Conservation (phyloP, 169 alveolate species). For the Eimeria falciformis region DNA sequence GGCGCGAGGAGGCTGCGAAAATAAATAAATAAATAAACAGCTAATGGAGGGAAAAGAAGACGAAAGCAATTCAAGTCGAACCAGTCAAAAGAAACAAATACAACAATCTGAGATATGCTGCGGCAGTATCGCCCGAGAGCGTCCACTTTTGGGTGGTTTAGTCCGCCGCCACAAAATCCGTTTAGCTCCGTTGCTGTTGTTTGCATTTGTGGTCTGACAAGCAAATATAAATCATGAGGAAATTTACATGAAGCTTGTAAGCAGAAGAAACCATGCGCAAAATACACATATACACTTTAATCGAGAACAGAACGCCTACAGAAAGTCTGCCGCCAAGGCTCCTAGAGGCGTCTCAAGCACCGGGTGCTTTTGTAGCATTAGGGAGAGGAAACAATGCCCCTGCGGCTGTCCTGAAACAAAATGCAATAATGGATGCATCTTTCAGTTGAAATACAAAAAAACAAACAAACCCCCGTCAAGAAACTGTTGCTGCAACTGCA, state of each 20-base stretch:
- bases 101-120: too few species aligned
- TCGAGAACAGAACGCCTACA: too few species aligned
- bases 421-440: too few species aligned
- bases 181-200: background rate
- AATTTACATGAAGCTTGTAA: background rate
- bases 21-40: background rate
- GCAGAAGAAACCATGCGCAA: background rate
- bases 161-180: too few species aligned
- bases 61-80: too few species aligned
- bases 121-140: background rate
- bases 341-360: background rate
- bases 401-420: background rate
- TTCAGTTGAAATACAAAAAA: background rate
- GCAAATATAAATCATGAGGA: too few species aligned
- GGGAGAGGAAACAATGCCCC: background rate
- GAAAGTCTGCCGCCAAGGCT: background rate
- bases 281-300: too few species aligned
- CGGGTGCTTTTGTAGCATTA: background rate
- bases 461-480: background rate
- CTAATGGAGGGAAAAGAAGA: background rate
- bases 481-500: background rate
- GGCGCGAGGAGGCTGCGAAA: background rate
- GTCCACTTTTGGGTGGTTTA: background rate
- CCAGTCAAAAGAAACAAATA: too few species aligned
- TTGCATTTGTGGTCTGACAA: too few species aligned